Base-by-base conservation (phyloP, 176 grass and related monocot species). In the Avena eriantha region DNA sequence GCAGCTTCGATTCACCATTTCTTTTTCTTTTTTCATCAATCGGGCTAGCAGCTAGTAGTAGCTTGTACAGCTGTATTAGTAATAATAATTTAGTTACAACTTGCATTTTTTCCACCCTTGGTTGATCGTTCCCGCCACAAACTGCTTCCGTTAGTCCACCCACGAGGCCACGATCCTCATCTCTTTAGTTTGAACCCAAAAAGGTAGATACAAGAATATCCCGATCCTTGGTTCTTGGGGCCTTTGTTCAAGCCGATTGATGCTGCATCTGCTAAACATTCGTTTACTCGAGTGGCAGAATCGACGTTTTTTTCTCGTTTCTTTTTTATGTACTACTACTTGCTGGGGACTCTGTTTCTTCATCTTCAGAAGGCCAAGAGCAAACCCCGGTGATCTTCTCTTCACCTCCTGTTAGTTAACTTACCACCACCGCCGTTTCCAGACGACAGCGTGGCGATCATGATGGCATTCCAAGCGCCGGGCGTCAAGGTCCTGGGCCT, bases 361-460 rank as follows among this genome's bases (percentile, higher is more conserved):
- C 22, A 29, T 76, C 26, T 53, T 53, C 2, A 4, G 41, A 73
- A 22, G 0, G 0, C 35, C 4, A 36, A 36, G 35, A 0, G 13
- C 26, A 76, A 18, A 71, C 36, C 12, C 57, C 50, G 5, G 17
- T 4, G 77, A 5, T 16, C 68, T 43, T 2, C 13, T 15, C 26
- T 4, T 14, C 24, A 3, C 3, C 34, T 4, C 35, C 4, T 39
- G 36, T 5, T 39, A 39, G 36, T 39, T 39, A 39, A 39, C 36
- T 39, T 0, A 39, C 5, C 36, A 35, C 4, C 35, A 35, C 35
- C 74, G 51, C 53, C 6, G 14, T 86, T 65, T 2, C 4, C 80
- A 98, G 96, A 98, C 74, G 96, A 98, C 73, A 98, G 96, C 49
- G 88, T 95, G 65, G 72, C 93, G 12, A 92, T 95, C 39, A 78